phyloP scores from a whole-genome alignment of 2,329 filamentous ascomycete genomes.

The Trichoderma koningiopsis region DNA sequence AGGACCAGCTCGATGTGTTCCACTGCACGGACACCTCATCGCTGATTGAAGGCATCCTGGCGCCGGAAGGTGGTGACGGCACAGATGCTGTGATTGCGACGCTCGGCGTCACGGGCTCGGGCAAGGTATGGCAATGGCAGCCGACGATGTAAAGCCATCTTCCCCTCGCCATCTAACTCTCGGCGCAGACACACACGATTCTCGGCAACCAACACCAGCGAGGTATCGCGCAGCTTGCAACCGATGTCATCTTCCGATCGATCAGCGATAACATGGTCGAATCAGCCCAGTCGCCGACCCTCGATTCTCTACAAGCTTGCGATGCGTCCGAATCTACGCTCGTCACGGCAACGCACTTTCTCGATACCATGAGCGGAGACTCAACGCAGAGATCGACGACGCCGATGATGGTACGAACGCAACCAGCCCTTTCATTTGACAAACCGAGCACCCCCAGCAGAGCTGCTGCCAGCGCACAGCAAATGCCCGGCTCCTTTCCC shows the following conservation, averaged over 20 bases:
- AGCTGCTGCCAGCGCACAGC: not conserved
- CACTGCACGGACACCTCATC: conserved; percentile 73
- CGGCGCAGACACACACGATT: conserved; percentile 83
- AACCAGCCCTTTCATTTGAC: conserved; percentile 41
- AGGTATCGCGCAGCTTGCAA: conserved; percentile 85
- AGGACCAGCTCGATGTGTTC: conserved; percentile 84
- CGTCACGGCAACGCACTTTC: conserved; percentile 71
- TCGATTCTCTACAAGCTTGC: conserved; percentile 73
- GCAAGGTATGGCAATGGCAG: conserved; percentile 66
- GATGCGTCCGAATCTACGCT: conserved; percentile 82
- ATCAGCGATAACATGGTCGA: conserved; percentile 73
- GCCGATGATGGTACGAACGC: conserved; percentile 64
- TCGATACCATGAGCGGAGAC: conserved; percentile 78
- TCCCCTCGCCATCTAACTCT: not conserved
- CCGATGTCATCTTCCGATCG: conserved; percentile 87
- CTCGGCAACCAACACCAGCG: conserved; percentile 84
- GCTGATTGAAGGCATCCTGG: conserved; percentile 80
- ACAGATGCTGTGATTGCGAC: conserved; percentile 90
- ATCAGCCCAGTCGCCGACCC: conserved; percentile 59
- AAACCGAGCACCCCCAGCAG: conserved; percentile 32
- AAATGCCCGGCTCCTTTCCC: conserved; percentile 38
- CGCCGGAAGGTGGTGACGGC: conserved; percentile 70
- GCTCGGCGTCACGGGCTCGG: conserved; percentile 89
- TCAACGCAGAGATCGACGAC: conserved; percentile 62
- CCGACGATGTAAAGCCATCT: not conserved